Base-by-base conservation (phyloP, 169 alveolate genomes). In the Amoebophrya sp. region DNA sequence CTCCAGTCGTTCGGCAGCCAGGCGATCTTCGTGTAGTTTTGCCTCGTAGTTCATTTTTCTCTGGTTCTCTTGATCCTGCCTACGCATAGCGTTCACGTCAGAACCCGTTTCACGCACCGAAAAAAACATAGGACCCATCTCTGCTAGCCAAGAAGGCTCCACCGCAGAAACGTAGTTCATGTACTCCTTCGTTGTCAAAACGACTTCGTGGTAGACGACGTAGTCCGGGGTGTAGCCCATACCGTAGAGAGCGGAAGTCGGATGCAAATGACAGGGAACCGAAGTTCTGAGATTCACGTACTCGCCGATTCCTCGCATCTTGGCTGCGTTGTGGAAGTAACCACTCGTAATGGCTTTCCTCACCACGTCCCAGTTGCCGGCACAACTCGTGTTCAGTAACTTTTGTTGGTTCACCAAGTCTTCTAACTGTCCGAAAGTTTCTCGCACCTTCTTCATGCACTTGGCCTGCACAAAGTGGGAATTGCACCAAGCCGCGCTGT, bases 251-350 rank as follows among this genome's bases (percentile, higher is more conserved):
- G 99, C 99, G 92, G 99, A 97, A 24, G 99, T 96, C 38, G 99
- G 99, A 94, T 99, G 99, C 39, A 99, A 95, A 97, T 36, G 40
- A 91, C 99, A 98, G 47, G 99, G 99, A 40, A 98, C 98, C 78
- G 99, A 98, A 29, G 99, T 98, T 95, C 99, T 95, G 90, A 99
- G 95, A 94, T 98, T 99, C 36, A 98, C 98, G 95, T 99, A 99
- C 96, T 99, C 99, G 41, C 99, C 99, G 36, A 98, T 97, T 14
- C 99, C 99, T 94, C 98, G 98, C 55, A 98, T 97, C 95, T 98
- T 99, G 40, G 99, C 99, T n/a, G 99, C 99, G 95, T 99, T 98
- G 94, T 98, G 99, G 96, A 99, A 99, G 97, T 98, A 99, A 0
- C 99, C 99, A 10, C 99, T 97, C 92, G 99, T 97, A 47, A 99